Conservation (phyloP, 352 stramenopile genomes). For the Pythium diclinum region DNA sequence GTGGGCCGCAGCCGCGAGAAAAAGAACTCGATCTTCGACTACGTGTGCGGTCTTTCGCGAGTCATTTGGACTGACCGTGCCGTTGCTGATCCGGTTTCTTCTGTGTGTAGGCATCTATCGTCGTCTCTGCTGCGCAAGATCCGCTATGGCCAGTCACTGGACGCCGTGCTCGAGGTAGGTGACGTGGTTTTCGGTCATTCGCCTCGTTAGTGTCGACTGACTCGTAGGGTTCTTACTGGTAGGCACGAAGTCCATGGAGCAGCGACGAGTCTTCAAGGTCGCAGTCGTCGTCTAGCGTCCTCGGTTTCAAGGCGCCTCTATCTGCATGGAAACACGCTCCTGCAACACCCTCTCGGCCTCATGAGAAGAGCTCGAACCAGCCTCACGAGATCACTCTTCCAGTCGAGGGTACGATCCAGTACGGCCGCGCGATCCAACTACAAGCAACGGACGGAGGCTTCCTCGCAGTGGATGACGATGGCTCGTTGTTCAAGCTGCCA, state of each 20-base stretch:
- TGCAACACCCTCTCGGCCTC: background rate
- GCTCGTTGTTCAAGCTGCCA: conserved; percentile 34
- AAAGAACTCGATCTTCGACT: conserved; percentile 58
- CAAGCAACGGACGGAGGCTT: conserved; percentile 38
- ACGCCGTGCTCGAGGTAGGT: conserved; percentile 36
- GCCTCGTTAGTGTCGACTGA: background rate
- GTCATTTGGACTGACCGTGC: background rate
- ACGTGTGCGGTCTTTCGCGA: conserved; percentile 47
- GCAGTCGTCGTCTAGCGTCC: background rate
- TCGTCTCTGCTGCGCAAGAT: conserved; percentile 56
- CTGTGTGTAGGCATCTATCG: conserved; percentile 41
- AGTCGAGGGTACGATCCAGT: conserved; percentile 27
- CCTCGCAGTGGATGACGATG: conserved; percentile 37
- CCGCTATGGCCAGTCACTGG: conserved; percentile 49
- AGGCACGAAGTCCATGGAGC: conserved; percentile 13
- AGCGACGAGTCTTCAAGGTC: background rate
- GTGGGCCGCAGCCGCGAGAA: conserved; percentile 24
- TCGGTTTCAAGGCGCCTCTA: background rate
- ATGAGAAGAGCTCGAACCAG: conserved; percentile 10
- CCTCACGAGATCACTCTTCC: background rate
- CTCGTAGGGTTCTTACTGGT: background rate
- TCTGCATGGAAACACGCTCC: background rate
- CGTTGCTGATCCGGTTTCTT: background rate
- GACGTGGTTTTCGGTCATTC: background rate
- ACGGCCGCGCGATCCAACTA: conserved; percentile 36